Base-by-base conservation (phyloP, 805 yeast species). In the Candida patagonica region DNA sequence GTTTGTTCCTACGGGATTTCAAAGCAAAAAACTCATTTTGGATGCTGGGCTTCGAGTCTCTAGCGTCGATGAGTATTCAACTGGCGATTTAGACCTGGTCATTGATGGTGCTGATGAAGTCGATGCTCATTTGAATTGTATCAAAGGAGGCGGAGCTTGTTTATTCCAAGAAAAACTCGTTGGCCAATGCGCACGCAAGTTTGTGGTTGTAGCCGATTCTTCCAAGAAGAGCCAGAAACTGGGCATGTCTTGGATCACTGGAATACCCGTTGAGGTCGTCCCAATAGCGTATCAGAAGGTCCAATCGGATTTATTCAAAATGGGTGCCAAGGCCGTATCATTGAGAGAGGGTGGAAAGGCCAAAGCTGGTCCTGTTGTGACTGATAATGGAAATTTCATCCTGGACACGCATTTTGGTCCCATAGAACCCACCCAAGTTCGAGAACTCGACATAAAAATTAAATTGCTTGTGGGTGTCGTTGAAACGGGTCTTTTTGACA, bases 71-170 rank as follows among this genome's bases (percentile, higher is more conserved):
- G 88, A 86, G 65, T 78, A 66, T 47, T 38, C 50, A 6, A 54
- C 57, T 36, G 84, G 94, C 2, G 70, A 71, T 20, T 66, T 92
- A 33, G 98, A 92, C 58, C 76, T 92, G 51, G 95, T 96, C 1
- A 92, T 92, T 59, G 99, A 92, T 61, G 99, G 99, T 33, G 97
- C 98, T 2, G 99, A 92, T 62, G 98, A 92, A 62, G 88, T 88
- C 42, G 98, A 89, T 61, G 57, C 74, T 4, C 57, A 70, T 16
- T 69, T 92, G 52, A 84, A 87, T 57, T 78, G 88, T 53, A 92
- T 92, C 59, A 92, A 92, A 64, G 99, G 99, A 50, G 99, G 99
- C 36, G 99, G 99, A 30, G 99, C 96, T 1, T 92, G 99, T 61
- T 68, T 87, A 47, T 80, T 92, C 65, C 98, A 89, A 65, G 99